These are phyloP conservation scores for Medicago lupulina DNA, from an alignment of 306 rosid species.

Conservation along the genomic window DNA sequence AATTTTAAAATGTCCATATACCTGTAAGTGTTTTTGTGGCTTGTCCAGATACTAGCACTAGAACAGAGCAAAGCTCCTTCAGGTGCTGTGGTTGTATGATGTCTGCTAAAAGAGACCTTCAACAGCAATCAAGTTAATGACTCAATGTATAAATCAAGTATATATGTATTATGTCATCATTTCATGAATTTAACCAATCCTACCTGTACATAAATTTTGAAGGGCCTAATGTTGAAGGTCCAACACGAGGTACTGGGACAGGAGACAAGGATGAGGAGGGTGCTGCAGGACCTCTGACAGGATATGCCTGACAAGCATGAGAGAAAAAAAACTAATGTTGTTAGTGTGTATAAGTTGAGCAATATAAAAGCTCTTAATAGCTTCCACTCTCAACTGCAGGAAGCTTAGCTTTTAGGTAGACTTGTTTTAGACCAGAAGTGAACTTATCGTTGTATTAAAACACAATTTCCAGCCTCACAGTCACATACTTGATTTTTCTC, in stretches of 20 bases:
- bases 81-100: constrained; percentile 94
- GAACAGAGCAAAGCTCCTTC: constrained; percentile 94
- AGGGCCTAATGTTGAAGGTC: constrained; percentile 75
- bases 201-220: constrained; percentile 96
- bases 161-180: constrained; percentile 21
- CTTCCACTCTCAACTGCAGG: constrained; percentile 35
- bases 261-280: constrained; percentile 69
- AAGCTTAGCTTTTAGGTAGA: constrained; percentile 17
- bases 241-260: constrained; percentile 67
- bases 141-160: constrained; percentile 14
- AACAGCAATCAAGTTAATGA: constrained; percentile 53
- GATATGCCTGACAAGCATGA: constrained; percentile 67
- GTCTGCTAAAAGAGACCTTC: constrained; percentile 97
- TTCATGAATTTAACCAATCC: constrained; percentile 35
- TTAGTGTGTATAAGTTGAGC: constrained; percentile 1
- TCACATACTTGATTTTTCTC: constrained; percentile 5
- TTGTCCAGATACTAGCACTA: constrained; percentile 88
- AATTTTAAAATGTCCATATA: constrained; percentile 40
- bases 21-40: constrained; percentile 83
- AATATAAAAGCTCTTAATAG: constrained; percentile 7
- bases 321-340: constrained; percentile 12
- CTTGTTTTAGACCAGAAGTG: constrained; percentile 9
- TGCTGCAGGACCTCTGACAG: constrained; percentile 56
- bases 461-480: not conserved
- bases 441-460: constrained; percentile 33